Conservation (phyloP, 306 rosid genomes). For the Cucurbita argyrosperma region DNA sequence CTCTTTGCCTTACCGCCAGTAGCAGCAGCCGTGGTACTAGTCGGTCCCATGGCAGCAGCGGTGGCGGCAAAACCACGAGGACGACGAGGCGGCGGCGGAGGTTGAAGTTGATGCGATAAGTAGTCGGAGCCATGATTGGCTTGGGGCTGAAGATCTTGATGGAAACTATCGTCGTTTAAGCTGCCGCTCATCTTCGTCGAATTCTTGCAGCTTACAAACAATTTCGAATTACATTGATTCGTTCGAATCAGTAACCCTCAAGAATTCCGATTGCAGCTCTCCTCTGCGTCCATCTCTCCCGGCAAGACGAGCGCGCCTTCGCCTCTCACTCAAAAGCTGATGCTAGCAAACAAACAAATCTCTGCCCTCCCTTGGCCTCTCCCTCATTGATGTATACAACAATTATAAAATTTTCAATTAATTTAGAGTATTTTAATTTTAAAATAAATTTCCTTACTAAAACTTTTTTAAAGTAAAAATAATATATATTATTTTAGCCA, state of each 20-base stretch:
- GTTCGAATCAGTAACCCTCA: neutral
- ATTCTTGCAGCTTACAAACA: neutral
- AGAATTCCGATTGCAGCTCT: neutral
- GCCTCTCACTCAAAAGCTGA: neutral
- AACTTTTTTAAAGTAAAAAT: too few species aligned
- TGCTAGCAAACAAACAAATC: neutral
- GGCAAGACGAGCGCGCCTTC: neutral
- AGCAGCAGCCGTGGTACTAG: slow-evolving; percentile 6
- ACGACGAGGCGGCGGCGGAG: slow-evolving; percentile 58
- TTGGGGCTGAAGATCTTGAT: slow-evolving; percentile 57
- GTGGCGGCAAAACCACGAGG: slow-evolving; percentile 87
- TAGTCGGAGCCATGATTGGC: slow-evolving; percentile 60
- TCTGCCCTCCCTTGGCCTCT: neutral
- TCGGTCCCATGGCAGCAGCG: slow-evolving; percentile 17
- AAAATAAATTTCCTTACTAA: too few species aligned
- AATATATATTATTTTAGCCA: too few species aligned
- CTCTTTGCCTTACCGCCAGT: slow-evolving; percentile 43
- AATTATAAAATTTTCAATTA: too few species aligned
- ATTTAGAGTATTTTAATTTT: too few species aligned
- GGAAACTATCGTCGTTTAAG: slow-evolving; percentile 25
- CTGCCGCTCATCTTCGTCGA: slow-evolving; percentile 1
- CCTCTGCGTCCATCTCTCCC: neutral
- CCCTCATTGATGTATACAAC: too few species aligned
- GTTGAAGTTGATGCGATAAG: slow-evolving; percentile 15
- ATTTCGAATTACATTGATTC: slow-evolving; percentile 2